Evolutionary conservation across 169 alveolate species (phyloP).

Genomic region (Theileria orientalis): DNA sequence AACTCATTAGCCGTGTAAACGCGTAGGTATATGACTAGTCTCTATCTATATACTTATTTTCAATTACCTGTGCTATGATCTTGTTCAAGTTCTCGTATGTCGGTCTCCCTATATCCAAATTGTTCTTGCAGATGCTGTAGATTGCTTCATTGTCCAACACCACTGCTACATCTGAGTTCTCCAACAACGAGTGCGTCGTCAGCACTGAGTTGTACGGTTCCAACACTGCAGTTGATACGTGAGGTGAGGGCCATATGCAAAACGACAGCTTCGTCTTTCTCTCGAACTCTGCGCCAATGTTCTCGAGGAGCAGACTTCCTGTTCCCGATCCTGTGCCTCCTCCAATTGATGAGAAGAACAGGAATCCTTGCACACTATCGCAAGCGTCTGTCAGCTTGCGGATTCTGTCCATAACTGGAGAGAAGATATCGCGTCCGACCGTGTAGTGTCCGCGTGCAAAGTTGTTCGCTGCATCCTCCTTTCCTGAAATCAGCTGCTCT

Average conservation of each 20-base stretch:
- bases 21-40: background rate
- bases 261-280: constrained; percentile 90
- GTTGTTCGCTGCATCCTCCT: constrained; percentile 95
- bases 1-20: no score
- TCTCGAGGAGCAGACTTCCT: constrained; percentile 90
- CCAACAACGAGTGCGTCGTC: constrained; percentile 90
- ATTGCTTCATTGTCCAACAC: constrained; percentile 93
- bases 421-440: constrained; percentile 88
- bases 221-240: constrained; percentile 91
- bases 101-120: constrained; percentile 90
- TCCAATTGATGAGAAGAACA: constrained; percentile 92
- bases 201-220: constrained; percentile 96
- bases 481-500: constrained; percentile 92
- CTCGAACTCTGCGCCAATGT: constrained; percentile 90
- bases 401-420: constrained; percentile 88
- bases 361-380: constrained; percentile 92
- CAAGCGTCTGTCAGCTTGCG: constrained; percentile 93
- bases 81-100: constrained; percentile 91
- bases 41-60: no score
- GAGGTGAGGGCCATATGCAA: constrained; percentile 92
- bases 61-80: constrained; percentile 90
- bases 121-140: constrained; percentile 88
- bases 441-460: constrained; percentile 94
- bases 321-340: constrained; percentile 97
- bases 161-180: constrained; percentile 93